Conservation (phyloP, 1,139 yeast genomes). For the Meyerozyma guilliermondii region DNA sequence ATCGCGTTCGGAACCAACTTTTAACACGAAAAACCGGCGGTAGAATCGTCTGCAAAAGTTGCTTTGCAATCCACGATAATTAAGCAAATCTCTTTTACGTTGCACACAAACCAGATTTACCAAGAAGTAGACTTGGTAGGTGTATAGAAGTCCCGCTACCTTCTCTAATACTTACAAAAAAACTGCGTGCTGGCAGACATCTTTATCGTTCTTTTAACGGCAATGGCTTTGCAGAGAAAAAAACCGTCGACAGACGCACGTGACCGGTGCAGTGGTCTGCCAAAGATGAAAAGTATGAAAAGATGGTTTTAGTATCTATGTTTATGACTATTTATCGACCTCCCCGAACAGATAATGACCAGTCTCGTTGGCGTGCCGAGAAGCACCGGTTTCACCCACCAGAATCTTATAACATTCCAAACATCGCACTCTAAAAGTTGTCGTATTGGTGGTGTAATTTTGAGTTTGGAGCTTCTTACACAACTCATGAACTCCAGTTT, state of each 20-base stretch:
- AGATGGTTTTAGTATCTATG: not conserved
- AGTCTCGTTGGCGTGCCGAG: slow-evolving; percentile 58
- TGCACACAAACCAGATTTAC: not conserved
- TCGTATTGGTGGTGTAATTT: slow-evolving; percentile 66
- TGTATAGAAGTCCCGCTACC: not conserved
- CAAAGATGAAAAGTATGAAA: not conserved
- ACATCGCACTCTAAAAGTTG: slow-evolving; percentile 55
- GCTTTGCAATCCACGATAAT: too few relatives aligned
- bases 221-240: not conserved
- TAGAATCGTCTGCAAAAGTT: too few relatives aligned
- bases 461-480: slow-evolving; percentile 42
- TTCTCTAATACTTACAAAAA: slow-evolving; percentile 30
- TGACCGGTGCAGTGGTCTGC: not conserved
- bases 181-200: slow-evolving; percentile 39
- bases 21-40: too few relatives aligned
- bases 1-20: too few relatives aligned
- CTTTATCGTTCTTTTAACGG: slow-evolving; percentile 2
- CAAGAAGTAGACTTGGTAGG: not conserved
- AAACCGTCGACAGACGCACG: slow-evolving; percentile 1
- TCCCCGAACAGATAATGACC: slow-evolving; percentile 69
- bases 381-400: slow-evolving; percentile 64
- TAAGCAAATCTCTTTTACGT: too few relatives aligned
- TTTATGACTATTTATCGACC: slow-evolving; percentile 16
- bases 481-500: slow-evolving; percentile 35
- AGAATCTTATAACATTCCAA: slow-evolving; percentile 48